phyloP scores from a whole-genome alignment of 2,329 filamentous ascomycete genomes.

The Diaporthe aspalathi region DNA sequence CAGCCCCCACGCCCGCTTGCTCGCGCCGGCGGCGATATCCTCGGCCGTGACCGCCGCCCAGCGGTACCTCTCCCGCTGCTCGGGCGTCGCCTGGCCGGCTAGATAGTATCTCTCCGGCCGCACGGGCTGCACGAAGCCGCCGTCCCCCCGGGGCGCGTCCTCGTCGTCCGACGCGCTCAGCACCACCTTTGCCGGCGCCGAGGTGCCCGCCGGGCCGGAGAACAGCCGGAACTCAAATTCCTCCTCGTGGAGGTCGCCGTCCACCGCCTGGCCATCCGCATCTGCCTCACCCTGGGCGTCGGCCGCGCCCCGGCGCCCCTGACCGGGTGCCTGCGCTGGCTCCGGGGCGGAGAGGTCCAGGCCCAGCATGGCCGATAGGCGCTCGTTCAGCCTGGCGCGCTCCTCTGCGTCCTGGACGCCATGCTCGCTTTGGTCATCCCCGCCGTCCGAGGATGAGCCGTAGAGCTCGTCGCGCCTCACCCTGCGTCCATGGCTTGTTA shows the following conservation, averaged over 20 bases:
- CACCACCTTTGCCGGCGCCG: constrained; percentile 58
- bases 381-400: constrained; percentile 59
- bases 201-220: constrained; percentile 51
- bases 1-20: constrained; percentile 64
- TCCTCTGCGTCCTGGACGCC: constrained; percentile 52
- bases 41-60: constrained; percentile 63
- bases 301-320: constrained; percentile 4
- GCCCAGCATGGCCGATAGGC: constrained; percentile 59
- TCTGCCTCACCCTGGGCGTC: background rate
- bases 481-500: constrained; percentile 48
- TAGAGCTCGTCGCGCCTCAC: constrained; percentile 67
- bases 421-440: constrained; percentile 45
- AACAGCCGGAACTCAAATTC: constrained; percentile 71
- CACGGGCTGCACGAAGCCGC: constrained; percentile 52
- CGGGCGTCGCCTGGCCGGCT: constrained; percentile 51
- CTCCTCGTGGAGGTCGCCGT: constrained; percentile 46
- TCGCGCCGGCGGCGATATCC: constrained; percentile 60
- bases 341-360: constrained; percentile 48
- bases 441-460: constrained; percentile 50
- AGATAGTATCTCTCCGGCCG: constrained; percentile 63
- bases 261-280: constrained; percentile 38
- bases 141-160: constrained; percentile 49
- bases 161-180: constrained; percentile 56
- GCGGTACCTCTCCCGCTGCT: constrained; percentile 54
- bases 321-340: background rate